Conservation (phyloP, 2,329 filamentous ascomycete genomes). For the Metarhizium sp. region DNA sequence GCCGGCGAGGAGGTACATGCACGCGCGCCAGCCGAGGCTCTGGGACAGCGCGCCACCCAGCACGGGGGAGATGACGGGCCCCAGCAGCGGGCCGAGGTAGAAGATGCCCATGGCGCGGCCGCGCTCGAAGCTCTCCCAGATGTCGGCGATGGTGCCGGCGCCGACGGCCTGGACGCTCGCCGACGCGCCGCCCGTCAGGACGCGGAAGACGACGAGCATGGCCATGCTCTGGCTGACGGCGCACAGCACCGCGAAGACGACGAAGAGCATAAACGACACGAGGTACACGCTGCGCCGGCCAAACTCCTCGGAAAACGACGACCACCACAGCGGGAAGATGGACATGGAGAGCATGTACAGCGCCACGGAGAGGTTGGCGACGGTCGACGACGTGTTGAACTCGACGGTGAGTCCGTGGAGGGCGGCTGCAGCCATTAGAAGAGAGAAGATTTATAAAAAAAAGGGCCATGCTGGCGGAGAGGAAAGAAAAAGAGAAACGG, state of each 20-base stretch:
- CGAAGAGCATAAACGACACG: conserved; percentile 61
- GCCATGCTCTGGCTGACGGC: conserved; percentile 60
- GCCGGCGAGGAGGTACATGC: conserved; percentile 67
- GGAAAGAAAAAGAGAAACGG: too few relatives aligned
- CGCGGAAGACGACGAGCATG: conserved; percentile 70
- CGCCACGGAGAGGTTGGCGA: conserved; percentile 67
- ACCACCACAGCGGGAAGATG: conserved; percentile 84
- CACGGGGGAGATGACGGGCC: conserved; percentile 67
- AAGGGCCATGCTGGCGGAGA: background rate
- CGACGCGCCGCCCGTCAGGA: conserved; percentile 65
- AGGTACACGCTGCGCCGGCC: conserved; percentile 75
- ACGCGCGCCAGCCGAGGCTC: conserved; percentile 62
- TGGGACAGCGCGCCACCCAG: conserved; percentile 65
- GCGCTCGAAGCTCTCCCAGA: conserved; percentile 65
- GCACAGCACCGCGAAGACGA: conserved; percentile 59
- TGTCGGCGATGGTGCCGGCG: conserved; percentile 72
- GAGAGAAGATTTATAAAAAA: background rate
- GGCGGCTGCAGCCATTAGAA: conserved; percentile 42
- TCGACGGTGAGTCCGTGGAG: conserved; percentile 54
- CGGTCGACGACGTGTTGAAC: conserved; percentile 51
- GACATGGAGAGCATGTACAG: conserved; percentile 77
- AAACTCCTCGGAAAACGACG: conserved; percentile 63
- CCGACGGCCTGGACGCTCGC: conserved; percentile 77
- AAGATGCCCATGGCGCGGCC: conserved; percentile 76
- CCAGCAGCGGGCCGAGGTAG: conserved; percentile 68